A percentile compares a stretch with the other conserved stretches of the same genome.
These are phyloP conservation scores for Plasmodium knowlesi DNA, from an alignment of 169 alveolate species.

Conservation along the genomic window DNA sequence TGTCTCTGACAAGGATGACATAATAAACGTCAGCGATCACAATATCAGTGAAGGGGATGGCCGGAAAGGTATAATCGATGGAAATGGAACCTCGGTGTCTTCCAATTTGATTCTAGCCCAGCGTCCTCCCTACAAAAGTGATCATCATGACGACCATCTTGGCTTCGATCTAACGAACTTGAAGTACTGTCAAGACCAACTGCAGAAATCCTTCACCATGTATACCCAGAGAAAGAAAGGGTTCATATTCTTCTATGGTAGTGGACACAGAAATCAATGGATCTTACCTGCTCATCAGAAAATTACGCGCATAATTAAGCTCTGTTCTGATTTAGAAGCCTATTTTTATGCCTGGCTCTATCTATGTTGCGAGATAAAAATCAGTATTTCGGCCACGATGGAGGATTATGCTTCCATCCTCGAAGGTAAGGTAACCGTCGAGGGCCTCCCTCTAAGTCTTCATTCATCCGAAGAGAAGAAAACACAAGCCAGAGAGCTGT, in stretches of 20 bases:
- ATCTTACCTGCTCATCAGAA: conserved; percentile 73
- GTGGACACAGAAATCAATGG: conserved; percentile 84
- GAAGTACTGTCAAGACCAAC: conserved; percentile 24
- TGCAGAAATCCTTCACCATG: conserved; percentile 32
- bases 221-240: conserved; percentile 60
- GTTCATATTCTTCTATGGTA: conserved; percentile 74
- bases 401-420: conserved; percentile 61
- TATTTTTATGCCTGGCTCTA: conserved; percentile 81
- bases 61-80: not conserved
- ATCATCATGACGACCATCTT: not conserved
- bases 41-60: not conserved
- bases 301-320: conserved; percentile 74
- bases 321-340: conserved; percentile 77
- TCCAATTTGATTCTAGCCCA: not conserved
- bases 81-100: not conserved
- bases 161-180: conserved; percentile 41
- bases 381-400: conserved; percentile 47
- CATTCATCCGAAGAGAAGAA: conserved; percentile 16
- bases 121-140: not conserved
- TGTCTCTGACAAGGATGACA: not conserved
- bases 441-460: not conserved
- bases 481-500: conserved; percentile 4
- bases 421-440: conserved; percentile 61
- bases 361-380: conserved; percentile 49
- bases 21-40: not conserved